Conservation (phyloP, 2,329 filamentous ascomycete species). For the Pseudopyricularia javanii region DNA sequence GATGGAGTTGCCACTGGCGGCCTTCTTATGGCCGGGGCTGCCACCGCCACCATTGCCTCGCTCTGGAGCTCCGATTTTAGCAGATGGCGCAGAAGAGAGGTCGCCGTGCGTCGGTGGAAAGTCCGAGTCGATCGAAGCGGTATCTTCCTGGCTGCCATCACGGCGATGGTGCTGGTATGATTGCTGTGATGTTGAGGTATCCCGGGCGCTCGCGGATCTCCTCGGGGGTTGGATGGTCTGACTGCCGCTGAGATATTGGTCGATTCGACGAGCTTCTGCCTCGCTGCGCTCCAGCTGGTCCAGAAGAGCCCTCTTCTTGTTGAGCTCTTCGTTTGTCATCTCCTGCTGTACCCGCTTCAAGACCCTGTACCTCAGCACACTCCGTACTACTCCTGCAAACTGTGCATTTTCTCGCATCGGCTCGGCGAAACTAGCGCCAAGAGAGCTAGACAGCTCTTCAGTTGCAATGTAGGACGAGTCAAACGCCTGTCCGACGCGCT, state of each 20-base stretch:
- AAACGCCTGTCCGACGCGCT: slow-evolving; percentile 85
- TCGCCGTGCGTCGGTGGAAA: slow-evolving; percentile 85
- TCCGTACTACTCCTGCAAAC: slow-evolving; percentile 87
- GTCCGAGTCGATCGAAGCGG: slow-evolving; percentile 87
- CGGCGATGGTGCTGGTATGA: slow-evolving; percentile 28
- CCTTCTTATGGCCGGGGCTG: slow-evolving; percentile 58
- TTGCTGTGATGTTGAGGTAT: slow-evolving; percentile 21
- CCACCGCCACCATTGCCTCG: slow-evolving; percentile 19
- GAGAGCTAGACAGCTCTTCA: slow-evolving; percentile 71
- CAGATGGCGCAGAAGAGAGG: slow-evolving; percentile 53
- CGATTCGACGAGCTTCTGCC: slow-evolving; percentile 81
- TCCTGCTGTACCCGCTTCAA: slow-evolving; percentile 94
- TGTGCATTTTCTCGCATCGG: slow-evolving; percentile 97
- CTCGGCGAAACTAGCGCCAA: slow-evolving; percentile 93
- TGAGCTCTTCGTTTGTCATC: slow-evolving; percentile 86
- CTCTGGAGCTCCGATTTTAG: slow-evolving; percentile 58
- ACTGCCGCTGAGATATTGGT: slow-evolving; percentile 75
- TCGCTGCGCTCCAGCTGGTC: slow-evolving; percentile 91
- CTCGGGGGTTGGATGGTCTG: slow-evolving; percentile 52
- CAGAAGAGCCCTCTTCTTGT: slow-evolving; percentile 71
- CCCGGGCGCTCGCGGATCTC: slow-evolving; percentile 51
- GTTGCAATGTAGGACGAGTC: slow-evolving; percentile 95
- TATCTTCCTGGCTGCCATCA: slow-evolving; percentile 58
- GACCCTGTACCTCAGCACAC: slow-evolving; percentile 77
- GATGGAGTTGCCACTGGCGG: slow-evolving; percentile 77